Conservation (phyloP, 768 basidiomycete genomes). For the Gymnopilus junonius region DNA sequence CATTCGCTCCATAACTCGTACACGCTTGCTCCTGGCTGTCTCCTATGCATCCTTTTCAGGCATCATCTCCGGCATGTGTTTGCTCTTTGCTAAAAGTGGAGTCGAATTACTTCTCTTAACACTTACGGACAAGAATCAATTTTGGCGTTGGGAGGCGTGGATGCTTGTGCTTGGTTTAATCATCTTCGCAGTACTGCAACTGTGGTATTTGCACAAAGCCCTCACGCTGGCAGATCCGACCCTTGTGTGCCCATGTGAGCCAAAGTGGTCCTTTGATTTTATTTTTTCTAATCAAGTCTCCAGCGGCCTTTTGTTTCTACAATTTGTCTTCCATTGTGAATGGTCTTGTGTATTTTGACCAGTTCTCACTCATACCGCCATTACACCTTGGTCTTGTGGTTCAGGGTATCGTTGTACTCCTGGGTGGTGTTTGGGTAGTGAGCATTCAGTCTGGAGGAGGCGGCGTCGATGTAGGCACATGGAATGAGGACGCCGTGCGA, state of each 20-base stretch:
- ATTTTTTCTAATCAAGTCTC: slow-evolving; percentile 20
- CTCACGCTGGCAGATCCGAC: slow-evolving; percentile 84
- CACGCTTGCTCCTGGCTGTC: slow-evolving; percentile 69
- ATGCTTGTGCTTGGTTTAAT: slow-evolving; percentile 72
- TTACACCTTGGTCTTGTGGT: slow-evolving; percentile 77
- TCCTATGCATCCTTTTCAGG: slow-evolving; percentile 90
- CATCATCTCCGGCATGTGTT: slow-evolving; percentile 88
- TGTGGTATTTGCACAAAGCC: slow-evolving; percentile 84
- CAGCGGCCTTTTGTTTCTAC: slow-evolving; percentile 94
- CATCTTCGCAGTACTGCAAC: slow-evolving; percentile 77
- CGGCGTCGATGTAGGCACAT: slow-evolving; percentile 50
- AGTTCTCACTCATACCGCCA: slow-evolving; percentile 71
- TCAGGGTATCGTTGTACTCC: slow-evolving; percentile 75
- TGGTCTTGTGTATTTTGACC: slow-evolving; percentile 88
- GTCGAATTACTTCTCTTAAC: slow-evolving; percentile 87
- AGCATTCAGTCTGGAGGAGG: slow-evolving; percentile 71
- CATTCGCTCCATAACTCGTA: slow-evolving; percentile 41
- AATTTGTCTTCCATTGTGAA: slow-evolving; percentile 92
- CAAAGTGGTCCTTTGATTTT: neutral
- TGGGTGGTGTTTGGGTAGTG: slow-evolving; percentile 91
- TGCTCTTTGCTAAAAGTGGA: slow-evolving; percentile 93
- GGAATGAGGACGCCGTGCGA: slow-evolving; percentile 48
- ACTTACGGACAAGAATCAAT: slow-evolving; percentile 76
- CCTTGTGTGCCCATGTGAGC: slow-evolving; percentile 82
- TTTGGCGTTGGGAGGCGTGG: slow-evolving; percentile 87